Conservation (phyloP, 148 eudicot species). For the Pouteria glomerata region DNA sequence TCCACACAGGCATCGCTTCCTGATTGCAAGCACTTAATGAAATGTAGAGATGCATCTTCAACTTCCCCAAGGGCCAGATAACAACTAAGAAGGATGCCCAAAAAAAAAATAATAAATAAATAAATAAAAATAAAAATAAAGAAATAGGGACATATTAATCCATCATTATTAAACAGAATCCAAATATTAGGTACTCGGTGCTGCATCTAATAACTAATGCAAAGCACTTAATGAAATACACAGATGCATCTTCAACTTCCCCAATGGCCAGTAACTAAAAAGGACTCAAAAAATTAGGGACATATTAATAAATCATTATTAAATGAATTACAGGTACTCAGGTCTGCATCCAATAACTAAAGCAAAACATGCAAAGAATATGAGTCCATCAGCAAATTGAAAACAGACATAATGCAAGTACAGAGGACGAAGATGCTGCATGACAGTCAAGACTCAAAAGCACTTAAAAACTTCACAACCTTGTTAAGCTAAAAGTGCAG, state of each 20-base stretch:
- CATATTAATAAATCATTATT: background rate
- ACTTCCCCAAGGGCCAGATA: slow-evolving; percentile 90
- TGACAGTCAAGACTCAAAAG: background rate
- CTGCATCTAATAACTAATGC: background rate
- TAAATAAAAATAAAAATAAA: too few relatives aligned
- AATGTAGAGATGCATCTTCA: slow-evolving; percentile 60
- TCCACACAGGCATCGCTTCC: slow-evolving; percentile 56
- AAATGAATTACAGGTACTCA: background rate
- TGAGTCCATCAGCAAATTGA: background rate
- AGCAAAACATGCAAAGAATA: background rate
- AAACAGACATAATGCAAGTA: background rate
- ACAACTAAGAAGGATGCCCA: slow-evolving; percentile 47
- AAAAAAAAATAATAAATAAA: too few relatives aligned
- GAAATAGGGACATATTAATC: background rate
- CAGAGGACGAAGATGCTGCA: slow-evolving; percentile 3
- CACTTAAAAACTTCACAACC: background rate
- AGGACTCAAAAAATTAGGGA: background rate
- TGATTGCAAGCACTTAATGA: slow-evolving; percentile 66
- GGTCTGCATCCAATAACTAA: background rate
- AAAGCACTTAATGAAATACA: slow-evolving; percentile 62
- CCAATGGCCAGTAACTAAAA: slow-evolving; percentile 90
- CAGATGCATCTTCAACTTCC: slow-evolving; percentile 64
- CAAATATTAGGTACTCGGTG: background rate
- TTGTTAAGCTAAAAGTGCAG: background rate
- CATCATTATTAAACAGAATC: background rate